Base-by-base conservation (phyloP, 371 early-diverging fungal species). In the Mortierella sp. region DNA sequence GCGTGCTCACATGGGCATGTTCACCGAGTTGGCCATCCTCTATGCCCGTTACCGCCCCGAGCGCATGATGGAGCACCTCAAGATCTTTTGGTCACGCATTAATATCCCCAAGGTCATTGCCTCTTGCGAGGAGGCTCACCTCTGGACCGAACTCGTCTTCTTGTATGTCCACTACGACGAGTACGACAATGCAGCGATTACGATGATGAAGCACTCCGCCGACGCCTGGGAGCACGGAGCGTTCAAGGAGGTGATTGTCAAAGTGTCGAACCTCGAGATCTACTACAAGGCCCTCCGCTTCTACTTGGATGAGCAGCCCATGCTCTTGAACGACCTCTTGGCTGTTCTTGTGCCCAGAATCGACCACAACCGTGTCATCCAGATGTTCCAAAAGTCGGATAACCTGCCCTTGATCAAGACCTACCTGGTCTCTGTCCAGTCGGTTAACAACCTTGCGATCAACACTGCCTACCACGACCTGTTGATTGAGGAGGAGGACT, bases 1-100 rank as follows among this genome's bases (percentile, higher is more conserved):
- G 89, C 93, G 99, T 58, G 98, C 99, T 14, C 99, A 99, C 80
- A 99, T 99, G 98, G 99, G 98, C 64, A 98, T 99, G 98, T 99
- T 99, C 85, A 99, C 99, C 0, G 99, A 98, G 85, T 90, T 99
- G 40, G 97, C 98, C 8, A 94, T 98, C 70, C 88, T 98, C 74
- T 99, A 99, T 87, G 94, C 97, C 83, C 97, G 97, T 86, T 97
- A 99, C 91, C 90, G 91, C 5, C 96, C 97, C 2, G 98, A 97
- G 73, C 90, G 93, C 63, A 92, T 98, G 89, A 97, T 97, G 96
- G 98, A 97, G 79, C 98, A 98, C 80, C 90, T 99, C 67, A 96
- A 97, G 83, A 89, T 98, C 70, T 99, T 95, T 87, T 96, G 96
- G 88, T 93, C 95, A 40, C 96, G 99, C 69, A 95, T 99, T 91